Base-by-base conservation (phyloP, 257 asterid genomes). In the Mentha longifolia region DNA sequence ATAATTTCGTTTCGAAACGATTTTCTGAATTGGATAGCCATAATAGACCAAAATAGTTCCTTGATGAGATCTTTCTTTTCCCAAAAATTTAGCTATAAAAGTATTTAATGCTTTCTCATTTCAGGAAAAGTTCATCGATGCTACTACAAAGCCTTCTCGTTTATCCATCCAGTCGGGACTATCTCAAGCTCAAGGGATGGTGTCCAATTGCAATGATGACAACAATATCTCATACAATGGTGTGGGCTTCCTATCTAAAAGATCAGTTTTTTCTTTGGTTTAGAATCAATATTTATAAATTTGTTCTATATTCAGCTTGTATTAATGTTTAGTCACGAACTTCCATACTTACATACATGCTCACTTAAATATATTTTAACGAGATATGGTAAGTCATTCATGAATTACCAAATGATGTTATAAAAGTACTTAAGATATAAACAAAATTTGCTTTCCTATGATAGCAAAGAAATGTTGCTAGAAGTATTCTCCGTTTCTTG, bases 101-200 rank as follows among this genome's bases (percentile, higher is more conserved):
- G 31, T 28, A 28, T 28, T 28, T 28, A 28, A 60, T 42, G n/a
- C 65, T 4, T 84, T 77, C 25, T 76, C 73, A 83, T 76, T 66
- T 30, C 89, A 92, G 98, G 98, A 88, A 60, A 84, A 83, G 78
- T 64, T 84, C 22, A 59, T 70, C 33, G 91, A 88, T 60, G 79
- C 88, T 74, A 65, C 77, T 41, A 83, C 79, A 75, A 83, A 64
- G 54, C 71, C 88, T 65, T 79, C 97, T 63, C 85, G 83, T 19
- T 71, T 88, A 57, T 80, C 81, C 61, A 72, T 80, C 75, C 89
- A 82, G 64, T 77, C 87, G 25, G 82, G 86, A 67, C 79, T 73
- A 72, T 71, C 82, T 75, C 86, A 79, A 56, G 79, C 81, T 70
- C 85, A 77, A 39, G 87, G 82, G 74, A 61, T 81, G 78, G 55